phyloP scores from a whole-genome alignment of 805 yeast species.

The Nakazawaea anatomiae region DNA sequence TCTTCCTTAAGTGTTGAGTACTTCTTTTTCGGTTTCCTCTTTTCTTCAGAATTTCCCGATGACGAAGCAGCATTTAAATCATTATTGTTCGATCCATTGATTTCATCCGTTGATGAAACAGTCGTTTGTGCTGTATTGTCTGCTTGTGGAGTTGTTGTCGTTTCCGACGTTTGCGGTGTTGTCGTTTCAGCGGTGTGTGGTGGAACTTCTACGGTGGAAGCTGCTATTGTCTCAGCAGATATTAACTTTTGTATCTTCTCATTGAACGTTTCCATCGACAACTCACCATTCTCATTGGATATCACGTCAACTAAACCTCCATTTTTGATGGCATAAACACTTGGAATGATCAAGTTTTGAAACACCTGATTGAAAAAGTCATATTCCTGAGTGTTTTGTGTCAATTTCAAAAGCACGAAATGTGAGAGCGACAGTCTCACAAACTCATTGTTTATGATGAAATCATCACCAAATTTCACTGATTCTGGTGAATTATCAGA shows the following conservation, averaged over 20 bases:
- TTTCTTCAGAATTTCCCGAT: constrained; percentile 7
- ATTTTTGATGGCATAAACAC: constrained; percentile 46
- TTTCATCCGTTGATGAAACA: constrained; percentile 1
- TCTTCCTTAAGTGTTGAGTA: constrained; percentile 30
- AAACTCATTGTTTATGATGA: constrained; percentile 15
- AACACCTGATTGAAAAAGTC: constrained; percentile 49
- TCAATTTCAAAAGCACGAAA: constrained; percentile 36
- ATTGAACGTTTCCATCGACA: constrained; percentile 22
- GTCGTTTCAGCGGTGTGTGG: constrained; percentile 4
- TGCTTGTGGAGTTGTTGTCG: too few species aligned
- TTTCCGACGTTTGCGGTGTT: constrained; percentile 4
- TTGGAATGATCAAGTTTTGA: constrained; percentile 44
- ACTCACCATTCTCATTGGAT: constrained; percentile 20
- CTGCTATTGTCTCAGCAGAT: constrained; percentile 8
- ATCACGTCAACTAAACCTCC: constrained; percentile 42
- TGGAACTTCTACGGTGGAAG: neutral
- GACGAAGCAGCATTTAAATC: neutral
- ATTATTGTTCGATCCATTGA: neutral
- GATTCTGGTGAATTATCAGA: constrained; percentile 20
- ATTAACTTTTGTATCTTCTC: constrained; percentile 18
- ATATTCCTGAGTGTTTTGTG: constrained; percentile 36
- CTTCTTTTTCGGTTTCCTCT: constrained; percentile 4
- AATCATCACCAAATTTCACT: constrained; percentile 16
- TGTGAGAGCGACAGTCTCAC: constrained; percentile 16
- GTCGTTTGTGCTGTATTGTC: too few species aligned